phyloP scores from a whole-genome alignment of 257 asterid species.

The Lantana camara region DNA sequence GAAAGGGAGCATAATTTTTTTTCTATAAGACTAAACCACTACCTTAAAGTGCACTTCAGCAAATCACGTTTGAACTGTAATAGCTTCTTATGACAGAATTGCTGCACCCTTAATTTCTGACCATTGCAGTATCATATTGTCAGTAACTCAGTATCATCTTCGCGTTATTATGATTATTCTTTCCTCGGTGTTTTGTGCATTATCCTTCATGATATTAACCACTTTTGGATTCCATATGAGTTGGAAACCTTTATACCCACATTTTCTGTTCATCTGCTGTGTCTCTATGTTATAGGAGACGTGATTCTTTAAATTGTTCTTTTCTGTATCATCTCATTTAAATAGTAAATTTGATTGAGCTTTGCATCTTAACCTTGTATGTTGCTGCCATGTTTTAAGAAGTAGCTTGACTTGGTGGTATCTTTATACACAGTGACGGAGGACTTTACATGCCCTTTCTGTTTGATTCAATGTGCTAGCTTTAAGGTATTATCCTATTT shows the following conservation, averaged over 20 bases:
- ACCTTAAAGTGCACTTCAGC: background rate
- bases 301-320: background rate
- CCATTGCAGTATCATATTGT: background rate
- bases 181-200: background rate
- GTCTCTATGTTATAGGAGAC: slow-evolving; percentile 13
- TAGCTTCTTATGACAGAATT: background rate
- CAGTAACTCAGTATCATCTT: background rate
- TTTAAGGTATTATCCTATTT: slow-evolving; percentile 65
- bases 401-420: slow-evolving; percentile 38
- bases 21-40: background rate
- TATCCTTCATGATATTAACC: background rate
- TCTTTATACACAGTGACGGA: slow-evolving; percentile 79
- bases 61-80: background rate
- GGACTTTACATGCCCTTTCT: slow-evolving; percentile 97
- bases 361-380: slow-evolving; percentile 25
- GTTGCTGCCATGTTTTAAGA: slow-evolving; percentile 28
- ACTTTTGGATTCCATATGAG: background rate
- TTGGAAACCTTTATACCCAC: background rate
- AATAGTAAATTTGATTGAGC: slow-evolving; percentile 11
- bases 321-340: slow-evolving; percentile 10
- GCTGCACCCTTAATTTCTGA: background rate
- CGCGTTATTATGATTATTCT: slow-evolving; percentile 1
- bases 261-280: background rate
- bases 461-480: slow-evolving; percentile 96
- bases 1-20: slow-evolving; percentile 7